Evolutionary conservation across 106 monocot genomes (phyloP), one percentile per base, ranked within the genome.

Genomic region (Posidonia australis): DNA sequence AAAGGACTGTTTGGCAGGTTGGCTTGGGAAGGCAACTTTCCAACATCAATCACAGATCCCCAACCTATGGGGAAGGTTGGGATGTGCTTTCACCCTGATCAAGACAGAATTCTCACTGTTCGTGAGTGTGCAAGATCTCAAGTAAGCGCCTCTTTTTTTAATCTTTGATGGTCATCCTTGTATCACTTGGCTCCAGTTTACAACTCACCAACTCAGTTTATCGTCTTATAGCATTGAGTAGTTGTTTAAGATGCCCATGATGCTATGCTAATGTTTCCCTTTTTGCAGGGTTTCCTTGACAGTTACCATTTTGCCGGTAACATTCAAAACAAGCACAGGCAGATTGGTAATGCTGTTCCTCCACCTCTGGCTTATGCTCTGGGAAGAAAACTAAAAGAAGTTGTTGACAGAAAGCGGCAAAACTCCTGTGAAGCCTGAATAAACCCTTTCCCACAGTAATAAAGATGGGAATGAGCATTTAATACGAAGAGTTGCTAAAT

Each of bases 31-130:
- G 98, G 98, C 5, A 98, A 98, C 66, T 98, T 98, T 63, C 98
- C 98, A 46, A 98, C 98, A 19, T 91, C 98, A 47, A 91, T 98
- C 24, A 98, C 98, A 11, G 98, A 98, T 68, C 91, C 98, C 41
- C 98, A 98, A 66, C 98, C 98, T 10, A 98, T 98, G 98, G 98
- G 91, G 2, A 98, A 98, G 65, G 98, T 98, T 4, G 98, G 91
- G 30, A 91, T 98, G 98, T 98, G 98, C 74, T 98, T 98, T 49
- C 98, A 98, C 63, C 98, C 98, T 58, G 98, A 98, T 0, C 98
- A 98, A 58, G 87, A 98, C 63, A 72, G 98, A 44, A 98, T 98
- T 64, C 70, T 98, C 13, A 81, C 98, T n/a, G 98, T 98, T n/a
- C 78, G 91, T 12, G 98, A 91, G 62, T 91, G 87, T 70, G 98